phyloP scores from a whole-genome alignment of 2,329 filamentous ascomycete species.

The Zasmidium cellare region DNA sequence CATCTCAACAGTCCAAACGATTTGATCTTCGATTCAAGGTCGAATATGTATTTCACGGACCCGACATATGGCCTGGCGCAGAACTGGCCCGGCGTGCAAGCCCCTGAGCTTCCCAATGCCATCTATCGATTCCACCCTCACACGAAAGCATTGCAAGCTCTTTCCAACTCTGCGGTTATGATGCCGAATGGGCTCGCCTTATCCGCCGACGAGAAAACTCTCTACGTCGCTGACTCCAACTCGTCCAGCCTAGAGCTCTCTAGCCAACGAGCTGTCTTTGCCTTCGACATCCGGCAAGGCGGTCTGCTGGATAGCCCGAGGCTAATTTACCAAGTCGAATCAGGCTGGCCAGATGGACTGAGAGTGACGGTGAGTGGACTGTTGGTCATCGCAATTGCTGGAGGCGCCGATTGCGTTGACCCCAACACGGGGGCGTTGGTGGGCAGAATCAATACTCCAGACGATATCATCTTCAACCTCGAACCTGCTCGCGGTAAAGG shows the following conservation, averaged over 20 bases:
- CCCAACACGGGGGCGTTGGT: constrained; percentile 41
- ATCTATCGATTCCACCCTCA: constrained; percentile 57
- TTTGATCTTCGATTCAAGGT: constrained; percentile 51
- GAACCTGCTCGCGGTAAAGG: constrained; percentile 20
- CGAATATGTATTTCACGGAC: constrained; percentile 32
- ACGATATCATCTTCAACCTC: constrained; percentile 27
- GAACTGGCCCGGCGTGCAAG: constrained; percentile 51
- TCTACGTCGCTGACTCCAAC: constrained; percentile 29
- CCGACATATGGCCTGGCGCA: constrained; percentile 43
- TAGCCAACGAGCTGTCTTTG: constrained; percentile 43
- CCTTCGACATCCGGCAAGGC: constrained; percentile 21
- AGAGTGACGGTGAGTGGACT: constrained; percentile 18
- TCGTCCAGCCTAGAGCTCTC: constrained; percentile 12
- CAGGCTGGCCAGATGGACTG: constrained; percentile 33
- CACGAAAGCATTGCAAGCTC: constrained; percentile 52
- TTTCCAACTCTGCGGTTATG: constrained; percentile 49
- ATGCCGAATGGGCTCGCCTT: constrained; percentile 30
- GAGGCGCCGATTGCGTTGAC: constrained; percentile 23
- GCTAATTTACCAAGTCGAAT: constrained; percentile 37
- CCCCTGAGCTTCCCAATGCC: constrained; percentile 55
- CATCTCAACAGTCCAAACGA: constrained; percentile 63
- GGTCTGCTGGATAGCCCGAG: constrained; percentile 5
- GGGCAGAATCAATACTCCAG: constrained; percentile 51
- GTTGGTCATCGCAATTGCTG: constrained; percentile 19
- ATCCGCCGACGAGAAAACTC: constrained; percentile 23